Conservation (phyloP, 371 early-diverging fungal genomes). For the Nematocida sp. region DNA sequence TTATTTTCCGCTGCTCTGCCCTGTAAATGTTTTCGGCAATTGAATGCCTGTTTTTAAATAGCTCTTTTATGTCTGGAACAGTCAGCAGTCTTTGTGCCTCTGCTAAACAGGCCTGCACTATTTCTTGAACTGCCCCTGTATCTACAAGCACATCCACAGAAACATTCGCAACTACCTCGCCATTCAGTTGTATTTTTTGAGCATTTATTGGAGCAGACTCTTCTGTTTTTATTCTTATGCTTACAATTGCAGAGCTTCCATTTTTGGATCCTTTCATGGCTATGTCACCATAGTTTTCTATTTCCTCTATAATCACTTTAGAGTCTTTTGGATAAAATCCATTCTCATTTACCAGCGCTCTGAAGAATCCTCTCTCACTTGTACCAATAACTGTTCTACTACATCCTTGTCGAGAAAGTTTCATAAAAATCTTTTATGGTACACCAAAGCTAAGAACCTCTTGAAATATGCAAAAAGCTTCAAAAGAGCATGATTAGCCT, state of each 20-base stretch:
- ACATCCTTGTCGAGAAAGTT: not conserved
- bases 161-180: not conserved
- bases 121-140: conserved; percentile 29
- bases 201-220: not conserved
- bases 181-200: not conserved
- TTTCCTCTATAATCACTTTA: conserved; percentile 5
- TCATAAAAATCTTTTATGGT: conserved; percentile 17
- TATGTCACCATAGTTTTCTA: conserved; percentile 12
- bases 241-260: conserved; percentile 37
- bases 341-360: conserved; percentile 40
- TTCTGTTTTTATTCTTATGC: conserved; percentile 20
- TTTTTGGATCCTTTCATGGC: conserved; percentile 30
- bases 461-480: too few species aligned
- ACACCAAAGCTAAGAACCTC: too few species aligned
- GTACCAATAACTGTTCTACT: conserved; percentile 11
- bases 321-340: conserved; percentile 42
- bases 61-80: not conserved
- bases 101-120: conserved; percentile 8
- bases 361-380: conserved; percentile 35
- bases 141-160: conserved; percentile 15
- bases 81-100: not conserved
- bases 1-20: not conserved
- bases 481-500: too few species aligned
- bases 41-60: conserved; percentile 6
- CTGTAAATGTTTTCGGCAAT: not conserved